Evolutionary conservation across 2,329 filamentous ascomycete species (phyloP).

Genomic region (Botryotinia convoluta): DNA sequence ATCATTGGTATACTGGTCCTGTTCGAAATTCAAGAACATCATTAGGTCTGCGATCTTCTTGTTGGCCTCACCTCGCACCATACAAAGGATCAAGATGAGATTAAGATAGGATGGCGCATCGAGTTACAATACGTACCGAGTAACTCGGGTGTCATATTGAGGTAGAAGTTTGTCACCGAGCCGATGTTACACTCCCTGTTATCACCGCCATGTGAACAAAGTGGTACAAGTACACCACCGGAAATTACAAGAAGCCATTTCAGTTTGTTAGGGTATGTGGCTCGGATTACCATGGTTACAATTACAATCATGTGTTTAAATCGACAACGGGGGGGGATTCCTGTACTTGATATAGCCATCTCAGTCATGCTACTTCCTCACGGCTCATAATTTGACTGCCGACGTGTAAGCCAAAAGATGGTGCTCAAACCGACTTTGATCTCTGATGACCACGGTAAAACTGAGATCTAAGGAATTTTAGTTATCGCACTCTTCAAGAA

Average conservation of each 20-base stretch:
- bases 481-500: neutral
- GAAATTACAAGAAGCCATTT: neutral
- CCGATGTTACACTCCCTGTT: constrained; percentile 2
- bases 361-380: neutral
- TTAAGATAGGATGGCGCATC: neutral
- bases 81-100: neutral
- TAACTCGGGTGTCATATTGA: neutral
- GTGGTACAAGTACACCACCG: neutral
- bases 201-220: constrained; percentile 5
- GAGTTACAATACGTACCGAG: neutral
- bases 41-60: neutral
- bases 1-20: neutral
- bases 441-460: neutral
- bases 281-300: neutral
- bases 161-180: neutral
- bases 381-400: neutral
- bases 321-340: neutral
- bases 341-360: neutral
- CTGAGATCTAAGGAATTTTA: neutral
- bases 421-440: neutral
- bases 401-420: neutral
- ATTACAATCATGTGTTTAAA: neutral
- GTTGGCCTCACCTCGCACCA: neutral
- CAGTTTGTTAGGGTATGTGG: neutral
- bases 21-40: neutral